Conservation (phyloP, 495 filamentous ascomycete genomes). For the Niebla homalea region DNA sequence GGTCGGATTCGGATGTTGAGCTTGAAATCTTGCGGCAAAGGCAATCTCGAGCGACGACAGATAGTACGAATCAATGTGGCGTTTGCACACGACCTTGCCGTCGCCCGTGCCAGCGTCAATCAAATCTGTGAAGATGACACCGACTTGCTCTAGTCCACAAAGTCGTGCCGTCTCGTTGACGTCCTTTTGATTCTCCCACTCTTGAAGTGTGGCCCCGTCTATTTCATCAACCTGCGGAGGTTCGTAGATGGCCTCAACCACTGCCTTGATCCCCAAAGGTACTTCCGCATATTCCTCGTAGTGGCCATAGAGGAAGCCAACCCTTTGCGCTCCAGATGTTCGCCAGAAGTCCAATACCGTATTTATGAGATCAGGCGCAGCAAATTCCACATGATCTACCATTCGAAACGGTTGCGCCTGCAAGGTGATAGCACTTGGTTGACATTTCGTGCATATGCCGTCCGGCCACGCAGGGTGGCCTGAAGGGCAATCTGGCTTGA, state of each 20-base stretch:
- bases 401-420: constrained; percentile 92
- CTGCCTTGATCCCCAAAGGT: constrained; percentile 85
- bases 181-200: constrained; percentile 80
- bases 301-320: constrained; percentile 84
- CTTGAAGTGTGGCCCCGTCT: constrained; percentile 78
- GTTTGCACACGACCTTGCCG: constrained; percentile 82
- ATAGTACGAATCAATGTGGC: constrained; percentile 90
- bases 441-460: constrained; percentile 98
- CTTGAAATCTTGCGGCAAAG: constrained; percentile 79
- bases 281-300: constrained; percentile 89
- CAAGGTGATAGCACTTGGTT: constrained; percentile 91
- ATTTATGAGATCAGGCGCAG: constrained; percentile 68
- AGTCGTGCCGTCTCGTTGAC: constrained; percentile 67
- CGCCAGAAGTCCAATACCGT: constrained; percentile 86
- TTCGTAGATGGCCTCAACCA: constrained; percentile 97
- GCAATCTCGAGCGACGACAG: constrained; percentile 84
- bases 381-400: constrained; percentile 97
- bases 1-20: constrained; percentile 73
- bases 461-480: constrained; percentile 89
- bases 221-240: constrained; percentile 80
- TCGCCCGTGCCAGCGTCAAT: constrained; percentile 68
- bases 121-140: constrained; percentile 92
- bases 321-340: constrained; percentile 58
- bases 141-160: constrained; percentile 82
- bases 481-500: constrained; percentile 77